Base-by-base conservation (phyloP, 345 rosid genomes). In the Eucalyptus curtisii region DNA sequence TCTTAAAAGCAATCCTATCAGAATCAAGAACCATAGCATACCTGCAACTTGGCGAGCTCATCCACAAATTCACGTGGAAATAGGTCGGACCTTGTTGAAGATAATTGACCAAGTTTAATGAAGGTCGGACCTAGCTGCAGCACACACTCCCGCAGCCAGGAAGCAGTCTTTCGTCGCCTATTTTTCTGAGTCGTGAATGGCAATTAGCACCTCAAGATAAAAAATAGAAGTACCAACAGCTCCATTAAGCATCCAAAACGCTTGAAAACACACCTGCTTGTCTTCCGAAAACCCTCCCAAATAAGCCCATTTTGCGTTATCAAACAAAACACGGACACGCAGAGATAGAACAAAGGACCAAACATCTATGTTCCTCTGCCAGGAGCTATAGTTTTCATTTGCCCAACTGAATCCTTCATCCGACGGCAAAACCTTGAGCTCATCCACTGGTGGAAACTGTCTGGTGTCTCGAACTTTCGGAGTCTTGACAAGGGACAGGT, bases 361-460 rank as follows among this genome's bases (percentile, higher is more conserved):
- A 89, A 97, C 95, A 93, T 97, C 99, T 66, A 95, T 88, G 88
- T 92, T 95, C 90, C 99, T 95, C 88, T 95, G 99, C 89, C 89
- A 86, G 31, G 94, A 91, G 89, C 91, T 97, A 85, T 97, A 97
- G 59, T 96, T 97, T 93, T 96, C 98, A 90, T 93, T 92, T 37
- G 99, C 99, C 99, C 99, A 97, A 92, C 98, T 96, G 93, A 96
- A 97, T 80, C 94, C 95, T 94, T 97, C 99, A 91, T 97, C 99
- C 4, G 99, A 92, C 53, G 97, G 98, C 88, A 97, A 94, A 93
- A 94, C 95, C 86, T 93, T 94, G 84, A 93, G 92, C 84, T 90
- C 98, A 87, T 96, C 98, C 52, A 93, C 42, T 1, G 94, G 96
- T 49, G 98, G 98, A 92, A 96, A 93, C 88, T 92, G 91, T 61